These are phyloP conservation scores for Chaetomiaceae sp. DNA, from an alignment of 2,329 filamentous ascomycete species.

Conservation along the genomic window DNA sequence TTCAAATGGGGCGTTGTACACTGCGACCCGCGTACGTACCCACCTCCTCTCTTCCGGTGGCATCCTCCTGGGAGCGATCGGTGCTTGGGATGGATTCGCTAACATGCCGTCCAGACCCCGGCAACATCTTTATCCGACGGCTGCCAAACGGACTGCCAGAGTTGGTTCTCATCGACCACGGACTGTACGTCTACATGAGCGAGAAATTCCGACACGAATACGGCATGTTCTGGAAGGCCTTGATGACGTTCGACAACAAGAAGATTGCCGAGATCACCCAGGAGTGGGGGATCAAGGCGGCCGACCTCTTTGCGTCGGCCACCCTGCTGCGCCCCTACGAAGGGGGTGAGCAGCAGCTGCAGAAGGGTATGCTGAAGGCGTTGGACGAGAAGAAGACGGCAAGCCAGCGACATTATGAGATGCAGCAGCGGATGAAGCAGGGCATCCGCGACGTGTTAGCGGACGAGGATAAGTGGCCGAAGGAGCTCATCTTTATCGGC, in stretches of 20 bases:
- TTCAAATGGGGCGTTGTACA: constrained; percentile 95
- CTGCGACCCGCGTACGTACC: constrained; percentile 67
- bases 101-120: constrained; percentile 53
- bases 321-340: constrained; percentile 88
- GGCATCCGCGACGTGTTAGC: constrained; percentile 63
- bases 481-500: constrained; percentile 87
- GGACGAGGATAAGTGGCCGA: constrained; percentile 84
- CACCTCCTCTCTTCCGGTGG: too few species aligned
- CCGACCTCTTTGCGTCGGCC: constrained; percentile 86
- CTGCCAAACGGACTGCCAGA: constrained; percentile 77
- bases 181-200: constrained; percentile 88
- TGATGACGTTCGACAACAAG: constrained; percentile 88
- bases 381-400: constrained; percentile 53
- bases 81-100: too few species aligned
- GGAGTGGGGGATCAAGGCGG: constrained; percentile 81
- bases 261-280: constrained; percentile 68
- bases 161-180: constrained; percentile 94
- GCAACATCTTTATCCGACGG: constrained; percentile 93
- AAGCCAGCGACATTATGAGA: constrained; percentile 77
- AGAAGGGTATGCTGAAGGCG: constrained; percentile 60
- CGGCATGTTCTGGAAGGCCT: constrained; percentile 83
- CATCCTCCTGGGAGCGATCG: too few species aligned
- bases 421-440: constrained; percentile 81
- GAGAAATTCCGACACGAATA: constrained; percentile 82
- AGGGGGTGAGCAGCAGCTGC: constrained; percentile 69